Base-by-base conservation (phyloP, 106 monocot species). In the Dioscorea dumetorum region DNA sequence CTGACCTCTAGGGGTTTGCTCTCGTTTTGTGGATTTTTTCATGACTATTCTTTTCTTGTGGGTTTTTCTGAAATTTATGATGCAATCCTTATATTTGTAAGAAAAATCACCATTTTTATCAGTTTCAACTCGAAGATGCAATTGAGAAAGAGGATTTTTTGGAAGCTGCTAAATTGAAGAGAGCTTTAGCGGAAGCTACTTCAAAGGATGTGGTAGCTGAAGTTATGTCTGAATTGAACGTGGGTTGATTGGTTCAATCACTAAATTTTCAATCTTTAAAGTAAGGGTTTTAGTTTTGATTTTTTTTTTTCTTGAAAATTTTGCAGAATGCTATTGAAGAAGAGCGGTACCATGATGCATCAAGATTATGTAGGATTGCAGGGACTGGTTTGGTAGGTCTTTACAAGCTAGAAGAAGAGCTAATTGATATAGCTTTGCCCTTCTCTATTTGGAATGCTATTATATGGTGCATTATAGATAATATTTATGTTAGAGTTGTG, bases 81-180 rank as follows among this genome's bases (percentile, higher is more conserved):
- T 13, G 19, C 54, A 54, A 13, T 21, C 59, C 8, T 57, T 32
- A 14, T 60, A 24, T 58, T 60, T 7, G 4, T 24, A 35, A 35
- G 9, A 18, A 14, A 15, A 6, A n/a, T 48, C 28, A 5, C 7
- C 34, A 34, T n/a, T n/a, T 4, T 20, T 74, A 33, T 3, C 78
- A 94, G 94, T 94, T 90, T 74, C 87, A 94, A 85, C 84, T 94
- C 22, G 87, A 94, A 87, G 94, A 94, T 71, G 94, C 94, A 34
- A 78, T 94, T 14, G 90, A 94, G 62, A 90, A 90, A 33, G 94
- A 94, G 75, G 87, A 94, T 73, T 94, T 94, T 62, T 7, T 56
- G 6, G 94, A 94, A 81, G 94, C 94, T 59, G 72, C 84, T 62
- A 85, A 85, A 73, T 68, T 87, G 82, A 90, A 94, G 71, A 68